Percentiles rank a stretch among this genome's conserved stretches.
These are phyloP conservation scores for Saksenaea oblongispora DNA, from an alignment of 371 early-diverging fungal species.

Conservation along the genomic window DNA sequence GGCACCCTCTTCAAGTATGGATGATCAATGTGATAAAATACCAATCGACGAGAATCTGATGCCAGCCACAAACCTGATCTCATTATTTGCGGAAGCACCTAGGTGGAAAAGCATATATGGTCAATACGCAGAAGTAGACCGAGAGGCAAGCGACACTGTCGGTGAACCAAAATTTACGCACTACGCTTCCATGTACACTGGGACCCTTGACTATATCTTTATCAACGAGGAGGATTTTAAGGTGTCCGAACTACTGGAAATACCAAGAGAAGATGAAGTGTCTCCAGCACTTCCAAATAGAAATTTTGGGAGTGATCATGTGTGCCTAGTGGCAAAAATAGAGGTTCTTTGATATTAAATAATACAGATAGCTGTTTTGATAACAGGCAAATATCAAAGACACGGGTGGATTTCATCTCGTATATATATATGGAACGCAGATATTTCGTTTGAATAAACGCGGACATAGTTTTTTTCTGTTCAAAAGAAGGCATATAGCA, in stretches of 20 bases:
- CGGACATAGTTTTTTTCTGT: too few species aligned
- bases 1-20: background rate
- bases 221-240: conserved; percentile 19
- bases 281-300: conserved; percentile 55
- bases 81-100: conserved; percentile 26
- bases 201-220: conserved; percentile 58
- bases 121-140: conserved; percentile 19
- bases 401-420: too few species aligned
- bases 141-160: conserved; percentile 6
- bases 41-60: background rate
- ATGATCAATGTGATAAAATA: background rate
- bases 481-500: too few species aligned
- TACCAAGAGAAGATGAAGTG: conserved; percentile 43
- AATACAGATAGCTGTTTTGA: too few species aligned
- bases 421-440: too few species aligned
- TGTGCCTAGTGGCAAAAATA: conserved; percentile 47
- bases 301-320: conserved; percentile 62
- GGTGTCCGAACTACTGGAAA: conserved; percentile 23
- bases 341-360: too few species aligned
- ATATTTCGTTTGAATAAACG: too few species aligned
- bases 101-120: conserved; percentile 39
- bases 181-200: conserved; percentile 53
- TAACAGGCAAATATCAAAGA: too few species aligned
- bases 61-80: conserved; percentile 19
- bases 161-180: conserved; percentile 60